A percentile compares a stretch with the other conserved stretches of the same genome.
Conservation (phyloP, 208 protist genomes). For the Acanthamoeba culbertsoni region DNA sequence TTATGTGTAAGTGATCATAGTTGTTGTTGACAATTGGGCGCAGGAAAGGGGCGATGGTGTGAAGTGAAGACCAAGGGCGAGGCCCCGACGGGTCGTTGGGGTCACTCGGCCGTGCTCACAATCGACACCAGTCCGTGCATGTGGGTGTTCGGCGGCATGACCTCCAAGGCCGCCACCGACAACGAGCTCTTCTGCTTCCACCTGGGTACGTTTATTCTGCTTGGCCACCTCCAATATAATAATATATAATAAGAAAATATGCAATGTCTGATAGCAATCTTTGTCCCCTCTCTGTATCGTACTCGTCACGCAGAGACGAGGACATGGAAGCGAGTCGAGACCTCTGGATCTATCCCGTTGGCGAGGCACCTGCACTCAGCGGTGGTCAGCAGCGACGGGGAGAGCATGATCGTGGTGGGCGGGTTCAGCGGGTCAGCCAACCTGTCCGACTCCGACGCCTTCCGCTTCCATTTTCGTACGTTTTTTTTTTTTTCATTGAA, state of each 20-base stretch:
- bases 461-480: slow-evolving; percentile 38
- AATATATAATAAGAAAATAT: not conserved
- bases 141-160: slow-evolving; percentile 19
- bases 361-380: not conserved
- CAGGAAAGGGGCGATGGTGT: not conserved
- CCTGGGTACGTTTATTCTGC: not conserved
- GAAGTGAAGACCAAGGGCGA: slow-evolving; percentile 28
- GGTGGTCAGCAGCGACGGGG: not conserved
- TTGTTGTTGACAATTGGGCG: not conserved
- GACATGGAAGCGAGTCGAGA: not conserved
- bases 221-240: not conserved
- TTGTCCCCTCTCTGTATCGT: too few species aligned
- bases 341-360: not conserved
- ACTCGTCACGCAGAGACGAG: not conserved
- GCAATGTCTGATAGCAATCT: too few species aligned
- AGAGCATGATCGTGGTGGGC: slow-evolving; percentile 18
- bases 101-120: not conserved
- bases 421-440: not conserved
- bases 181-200: not conserved
- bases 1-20: not conserved
- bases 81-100: not conserved
- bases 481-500: too few species aligned
- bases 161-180: not conserved
- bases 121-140: not conserved
- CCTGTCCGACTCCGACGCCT: not conserved